Evolutionary conservation across 176 grass and related monocot species (phyloP).

Genomic region (Musa acuminata): DNA sequence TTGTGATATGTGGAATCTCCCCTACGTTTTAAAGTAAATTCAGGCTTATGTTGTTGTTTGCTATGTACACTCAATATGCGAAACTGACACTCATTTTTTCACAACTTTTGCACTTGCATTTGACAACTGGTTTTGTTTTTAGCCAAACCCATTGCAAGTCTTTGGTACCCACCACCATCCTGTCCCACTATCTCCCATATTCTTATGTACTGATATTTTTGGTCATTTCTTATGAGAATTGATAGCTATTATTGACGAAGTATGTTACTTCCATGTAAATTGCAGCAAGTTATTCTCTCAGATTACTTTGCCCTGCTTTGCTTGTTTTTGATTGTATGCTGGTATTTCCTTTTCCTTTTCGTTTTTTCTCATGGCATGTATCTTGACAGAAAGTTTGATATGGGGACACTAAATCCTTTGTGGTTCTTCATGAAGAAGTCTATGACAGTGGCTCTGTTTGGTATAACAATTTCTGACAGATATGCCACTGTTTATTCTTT

Average conservation of each 20-base stretch:
- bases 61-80: too few relatives aligned
- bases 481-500: slow-evolving; percentile 28
- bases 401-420: slow-evolving; percentile 26
- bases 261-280: background rate
- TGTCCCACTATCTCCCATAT: background rate
- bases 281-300: background rate
- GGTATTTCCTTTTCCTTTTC: background rate
- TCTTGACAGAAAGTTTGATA: slow-evolving; percentile 18
- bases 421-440: slow-evolving; percentile 6
- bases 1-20: too few relatives aligned
- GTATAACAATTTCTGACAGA: slow-evolving; percentile 39
- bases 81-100: background rate
- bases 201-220: background rate
- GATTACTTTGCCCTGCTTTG: background rate
- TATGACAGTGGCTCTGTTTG: slow-evolving; percentile 25
- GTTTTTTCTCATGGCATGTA: background rate
- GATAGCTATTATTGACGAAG: background rate
- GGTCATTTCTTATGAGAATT: background rate
- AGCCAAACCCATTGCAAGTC: background rate
- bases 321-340: background rate
- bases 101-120: background rate
- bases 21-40: too few relatives aligned
- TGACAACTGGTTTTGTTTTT: background rate
- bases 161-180: background rate
- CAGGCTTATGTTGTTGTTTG: too few relatives aligned